Evolutionary conservation across 441 rosid species (phyloP).

Genomic region (Macaranga tanarius): DNA sequence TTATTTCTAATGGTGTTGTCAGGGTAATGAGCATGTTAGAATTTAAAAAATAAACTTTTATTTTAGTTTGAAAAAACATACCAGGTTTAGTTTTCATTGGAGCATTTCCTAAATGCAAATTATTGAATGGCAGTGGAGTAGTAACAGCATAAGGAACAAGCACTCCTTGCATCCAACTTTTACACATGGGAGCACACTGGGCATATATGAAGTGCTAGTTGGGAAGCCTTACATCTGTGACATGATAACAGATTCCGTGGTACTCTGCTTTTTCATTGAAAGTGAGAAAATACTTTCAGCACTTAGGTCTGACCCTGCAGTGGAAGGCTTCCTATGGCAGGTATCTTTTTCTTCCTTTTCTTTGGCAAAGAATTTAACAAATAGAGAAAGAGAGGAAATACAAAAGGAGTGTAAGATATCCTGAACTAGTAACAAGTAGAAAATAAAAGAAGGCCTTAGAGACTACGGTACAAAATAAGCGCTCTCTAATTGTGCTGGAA

Average conservation of each 20-base stretch:
- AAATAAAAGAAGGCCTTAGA: not conserved
- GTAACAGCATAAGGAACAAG: slow-evolving; percentile 60
- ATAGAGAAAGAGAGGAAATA: not conserved
- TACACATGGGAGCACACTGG: slow-evolving; percentile 88
- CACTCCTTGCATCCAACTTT: slow-evolving; percentile 88
- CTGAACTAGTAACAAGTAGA: too few species aligned
- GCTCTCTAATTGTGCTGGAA: not conserved
- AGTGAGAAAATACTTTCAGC: slow-evolving; percentile 56
- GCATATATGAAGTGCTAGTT: slow-evolving; percentile 78
- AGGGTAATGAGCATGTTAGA: slow-evolving; percentile 50
- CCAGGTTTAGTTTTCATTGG: not conserved
- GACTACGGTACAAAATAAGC: not conserved
- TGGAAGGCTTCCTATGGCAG: slow-evolving; percentile 89
- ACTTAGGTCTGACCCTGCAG: slow-evolving; percentile 55
- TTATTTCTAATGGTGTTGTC: slow-evolving; percentile 80
- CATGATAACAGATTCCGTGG: slow-evolving; percentile 76
- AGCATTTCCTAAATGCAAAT: slow-evolving; percentile 20
- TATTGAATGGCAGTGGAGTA: slow-evolving; percentile 70
- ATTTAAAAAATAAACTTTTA: not conserved
- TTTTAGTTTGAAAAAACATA: not conserved
- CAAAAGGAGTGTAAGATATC: not conserved
- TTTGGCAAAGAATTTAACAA: too few species aligned
- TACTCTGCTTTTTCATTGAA: slow-evolving; percentile 67
- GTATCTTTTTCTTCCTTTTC: slow-evolving; percentile 29
- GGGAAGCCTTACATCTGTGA: slow-evolving; percentile 78